Conservation (phyloP, 495 filamentous ascomycete genomes). For the Neurospora intermedia region DNA sequence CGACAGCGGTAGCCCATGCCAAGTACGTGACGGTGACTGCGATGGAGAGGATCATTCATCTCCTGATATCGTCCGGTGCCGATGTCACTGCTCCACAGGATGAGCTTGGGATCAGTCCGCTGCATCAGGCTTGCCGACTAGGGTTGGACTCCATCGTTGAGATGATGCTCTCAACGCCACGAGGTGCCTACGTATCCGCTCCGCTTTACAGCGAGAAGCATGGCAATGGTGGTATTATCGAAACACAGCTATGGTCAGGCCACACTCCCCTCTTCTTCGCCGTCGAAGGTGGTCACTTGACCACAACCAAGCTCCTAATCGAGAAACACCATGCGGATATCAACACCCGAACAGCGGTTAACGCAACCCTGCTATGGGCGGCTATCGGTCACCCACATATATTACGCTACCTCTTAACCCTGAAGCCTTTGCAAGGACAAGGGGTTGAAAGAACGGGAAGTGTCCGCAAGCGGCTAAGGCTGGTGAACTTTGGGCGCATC, state of each 20-base stretch:
- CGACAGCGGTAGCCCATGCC: neutral
- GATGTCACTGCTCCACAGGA: slow-evolving; percentile 3
- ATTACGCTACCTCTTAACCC: slow-evolving; percentile 5
- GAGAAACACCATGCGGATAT: slow-evolving; percentile 18
- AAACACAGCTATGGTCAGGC: slow-evolving; percentile 8
- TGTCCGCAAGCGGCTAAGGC: neutral
- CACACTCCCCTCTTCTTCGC: slow-evolving; percentile 18
- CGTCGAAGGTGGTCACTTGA: slow-evolving; percentile 19
- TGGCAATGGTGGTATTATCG: slow-evolving; percentile 1
- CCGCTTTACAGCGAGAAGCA: neutral
- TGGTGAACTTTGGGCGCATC: neutral
- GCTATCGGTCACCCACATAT: neutral
- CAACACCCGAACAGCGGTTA: slow-evolving; percentile 4
- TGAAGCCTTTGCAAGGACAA: neutral
- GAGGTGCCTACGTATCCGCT: neutral
- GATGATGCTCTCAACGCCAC: slow-evolving; percentile 6
- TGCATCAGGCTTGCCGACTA: slow-evolving; percentile 8
- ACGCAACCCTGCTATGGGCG: slow-evolving; percentile 6
- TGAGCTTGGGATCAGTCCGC: slow-evolving; percentile 4
- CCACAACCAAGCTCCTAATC: slow-evolving; percentile 19
- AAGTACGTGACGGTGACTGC: neutral
- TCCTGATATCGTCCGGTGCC: slow-evolving; percentile 3
- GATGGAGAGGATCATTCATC: neutral
- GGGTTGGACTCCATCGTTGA: slow-evolving; percentile 3
- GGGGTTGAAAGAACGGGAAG: neutral